Percentiles rank a stretch among this genome's conserved stretches.
These are phyloP conservation scores for Rhizopus delemar DNA, from an alignment of 371 early-diverging fungal genomes.

Conservation along the genomic window DNA sequence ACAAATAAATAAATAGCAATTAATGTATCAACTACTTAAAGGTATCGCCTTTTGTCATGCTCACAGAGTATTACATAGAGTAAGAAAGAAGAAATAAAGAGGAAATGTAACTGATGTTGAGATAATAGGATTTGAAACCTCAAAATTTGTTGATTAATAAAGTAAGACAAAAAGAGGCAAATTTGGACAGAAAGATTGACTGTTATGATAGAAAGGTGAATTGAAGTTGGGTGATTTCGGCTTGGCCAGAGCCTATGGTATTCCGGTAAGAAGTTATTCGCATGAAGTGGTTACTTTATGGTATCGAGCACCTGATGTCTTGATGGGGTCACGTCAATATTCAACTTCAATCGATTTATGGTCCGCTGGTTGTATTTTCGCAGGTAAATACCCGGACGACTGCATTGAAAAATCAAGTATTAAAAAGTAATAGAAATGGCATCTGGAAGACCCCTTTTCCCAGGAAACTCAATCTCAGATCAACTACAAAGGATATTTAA, in stretches of 20 bases:
- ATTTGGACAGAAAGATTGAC: conserved; percentile 13
- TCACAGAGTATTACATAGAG: conserved; percentile 78
- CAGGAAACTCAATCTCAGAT: conserved; percentile 89
- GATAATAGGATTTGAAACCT: conserved; percentile 81
- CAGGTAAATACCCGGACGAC: conserved; percentile 48
- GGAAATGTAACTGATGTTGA: neutral
- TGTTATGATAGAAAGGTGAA: conserved; percentile 68
- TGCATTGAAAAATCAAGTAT: neutral
- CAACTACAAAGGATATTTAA: conserved; percentile 90
- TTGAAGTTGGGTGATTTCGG: conserved; percentile 98
- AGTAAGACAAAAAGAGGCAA: conserved; percentile 25
- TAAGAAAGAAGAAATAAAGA: conserved; percentile 28
- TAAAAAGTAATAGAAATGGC: conserved; percentile 68
- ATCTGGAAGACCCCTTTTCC: conserved; percentile 93
- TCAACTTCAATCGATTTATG: conserved; percentile 98
- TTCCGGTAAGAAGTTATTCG: conserved; percentile 95
- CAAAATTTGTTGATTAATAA: conserved; percentile 80
- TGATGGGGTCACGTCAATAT: conserved; percentile 97
- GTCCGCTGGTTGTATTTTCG: conserved; percentile 98
- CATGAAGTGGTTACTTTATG: conserved; percentile 94
- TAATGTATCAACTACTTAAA: conserved; percentile 81
- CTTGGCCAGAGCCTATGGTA: conserved; percentile 95
- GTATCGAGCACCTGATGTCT: conserved; percentile 99
- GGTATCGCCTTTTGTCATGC: conserved; percentile 85
- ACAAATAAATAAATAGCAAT: conserved; percentile 44